Percentiles rank a stretch among this genome's conserved stretches.
Evolutionary conservation across 139 green algal genomes (phyloP).

Genomic region (Chlamydomonas schloesseri): DNA sequence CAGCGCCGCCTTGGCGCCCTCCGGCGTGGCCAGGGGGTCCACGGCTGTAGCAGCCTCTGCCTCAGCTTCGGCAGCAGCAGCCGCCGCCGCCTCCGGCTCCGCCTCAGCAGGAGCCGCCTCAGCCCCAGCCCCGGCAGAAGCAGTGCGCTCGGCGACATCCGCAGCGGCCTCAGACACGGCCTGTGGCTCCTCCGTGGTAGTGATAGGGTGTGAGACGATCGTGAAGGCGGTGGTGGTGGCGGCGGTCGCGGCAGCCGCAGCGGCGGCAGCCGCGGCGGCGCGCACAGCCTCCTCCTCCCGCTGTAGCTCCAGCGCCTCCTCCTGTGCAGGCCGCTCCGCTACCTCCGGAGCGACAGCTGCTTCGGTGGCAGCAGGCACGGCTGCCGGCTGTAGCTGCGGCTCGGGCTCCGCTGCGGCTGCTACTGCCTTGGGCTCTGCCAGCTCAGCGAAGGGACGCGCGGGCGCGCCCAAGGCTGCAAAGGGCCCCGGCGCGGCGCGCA

Average conservation of each 20-base stretch:
- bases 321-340: too few species aligned
- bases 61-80: neutral
- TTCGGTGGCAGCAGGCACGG: too few species aligned
- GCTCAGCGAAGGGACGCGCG: neutral
- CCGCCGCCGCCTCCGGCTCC: neutral
- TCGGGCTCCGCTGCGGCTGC: neutral
- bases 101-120: neutral
- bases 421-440: neutral
- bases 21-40: neutral
- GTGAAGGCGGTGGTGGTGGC: too few species aligned
- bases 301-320: too few species aligned
- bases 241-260: too few species aligned
- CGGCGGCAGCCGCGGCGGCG: too few species aligned
- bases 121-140: neutral
- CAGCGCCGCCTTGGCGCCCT: constrained; percentile 51
- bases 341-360: too few species aligned
- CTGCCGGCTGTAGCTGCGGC: neutral
- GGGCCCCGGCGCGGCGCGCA: too few species aligned
- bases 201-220: too few species aligned
- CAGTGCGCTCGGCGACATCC: neutral
- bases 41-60: neutral
- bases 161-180: neutral
- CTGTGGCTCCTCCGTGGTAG: too few species aligned
- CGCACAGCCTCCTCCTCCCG: too few species aligned
- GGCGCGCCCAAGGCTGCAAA: neutral